These are phyloP conservation scores for Epichloe hybrida DNA, from an alignment of 2,329 filamentous ascomycete genomes.

Conservation along the genomic window DNA sequence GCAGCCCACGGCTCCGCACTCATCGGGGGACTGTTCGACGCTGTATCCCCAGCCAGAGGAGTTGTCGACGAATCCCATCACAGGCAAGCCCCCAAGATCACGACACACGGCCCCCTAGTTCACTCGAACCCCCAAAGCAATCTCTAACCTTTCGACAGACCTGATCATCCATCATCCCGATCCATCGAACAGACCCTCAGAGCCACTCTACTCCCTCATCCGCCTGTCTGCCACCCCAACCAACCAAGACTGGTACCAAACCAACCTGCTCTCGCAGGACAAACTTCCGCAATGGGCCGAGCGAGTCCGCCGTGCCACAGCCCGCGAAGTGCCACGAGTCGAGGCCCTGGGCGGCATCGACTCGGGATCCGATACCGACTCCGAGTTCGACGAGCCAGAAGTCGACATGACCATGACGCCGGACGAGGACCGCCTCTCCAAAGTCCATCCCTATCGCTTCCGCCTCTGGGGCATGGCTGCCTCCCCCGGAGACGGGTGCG, in stretches of 20 bases:
- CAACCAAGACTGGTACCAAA: conserved; percentile 40
- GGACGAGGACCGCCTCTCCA: conserved; percentile 22
- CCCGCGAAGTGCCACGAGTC: conserved; percentile 30
- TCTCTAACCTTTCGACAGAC: conserved; percentile 18
- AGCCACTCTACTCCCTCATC: conserved; percentile 37
- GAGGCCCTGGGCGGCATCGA: conserved; percentile 26
- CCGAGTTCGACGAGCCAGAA: conserved; percentile 6
- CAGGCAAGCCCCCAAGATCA: conserved; percentile 6
- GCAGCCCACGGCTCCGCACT: conserved; percentile 20
- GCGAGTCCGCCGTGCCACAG: conserved; percentile 30
- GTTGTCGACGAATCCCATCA: conserved; percentile 20
- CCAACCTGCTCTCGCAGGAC: conserved; percentile 25
- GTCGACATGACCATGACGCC: conserved; percentile 6
- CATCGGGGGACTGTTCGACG: conserved; percentile 30
- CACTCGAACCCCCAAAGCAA: background rate
- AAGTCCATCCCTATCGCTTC: conserved; percentile 35
- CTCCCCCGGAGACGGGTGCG: conserved; percentile 38
- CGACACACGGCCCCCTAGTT: background rate
- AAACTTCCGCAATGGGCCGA: conserved; percentile 31
- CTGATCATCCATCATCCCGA: conserved; percentile 29
- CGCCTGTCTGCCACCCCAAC: conserved; percentile 38
- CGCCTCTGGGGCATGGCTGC: conserved; percentile 39
- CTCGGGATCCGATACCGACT: conserved; percentile 11
- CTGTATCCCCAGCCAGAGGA: conserved; percentile 25
- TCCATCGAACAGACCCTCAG: conserved; percentile 11